These are phyloP conservation scores for Pyrus pyrifolia DNA, from an alignment of 306 rosid species.

Conservation along the genomic window DNA sequence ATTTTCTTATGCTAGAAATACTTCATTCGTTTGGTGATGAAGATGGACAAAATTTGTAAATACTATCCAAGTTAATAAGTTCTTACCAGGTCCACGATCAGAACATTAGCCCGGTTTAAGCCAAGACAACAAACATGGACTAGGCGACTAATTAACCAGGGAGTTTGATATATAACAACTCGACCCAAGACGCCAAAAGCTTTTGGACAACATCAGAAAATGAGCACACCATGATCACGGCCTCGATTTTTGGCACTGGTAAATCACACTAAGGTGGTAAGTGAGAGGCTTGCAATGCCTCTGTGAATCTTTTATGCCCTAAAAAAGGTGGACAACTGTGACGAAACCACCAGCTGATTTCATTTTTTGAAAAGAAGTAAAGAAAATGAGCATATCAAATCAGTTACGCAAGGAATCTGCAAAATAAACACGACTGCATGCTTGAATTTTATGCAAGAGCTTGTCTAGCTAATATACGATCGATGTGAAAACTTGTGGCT, in stretches of 20 bases:
- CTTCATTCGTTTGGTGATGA: too few species aligned
- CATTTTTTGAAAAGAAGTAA: too few species aligned
- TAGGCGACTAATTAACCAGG: too few species aligned
- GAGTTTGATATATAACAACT: too few species aligned
- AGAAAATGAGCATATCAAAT: neutral
- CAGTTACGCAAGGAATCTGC: conserved; percentile 16
- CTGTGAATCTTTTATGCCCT: rapidly evolving
- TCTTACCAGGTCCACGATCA: neutral
- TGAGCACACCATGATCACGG: too few species aligned
- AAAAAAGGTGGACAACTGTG: rapidly evolving
- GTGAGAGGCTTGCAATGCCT: rapidly evolving
- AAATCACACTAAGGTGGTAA: too few species aligned
- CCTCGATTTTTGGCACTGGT: rapidly evolving
- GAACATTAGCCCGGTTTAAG: neutral
- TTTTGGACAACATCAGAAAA: neutral
- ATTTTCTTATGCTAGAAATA: too few species aligned
- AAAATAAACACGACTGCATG: neutral
- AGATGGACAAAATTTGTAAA: too few species aligned
- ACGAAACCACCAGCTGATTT: too few species aligned
- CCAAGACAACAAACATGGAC: neutral
- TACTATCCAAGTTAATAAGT: too few species aligned
- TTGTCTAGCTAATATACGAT: neutral
- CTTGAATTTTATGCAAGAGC: neutral
- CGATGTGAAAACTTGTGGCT: neutral
- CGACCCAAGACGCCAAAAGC: neutral